Conservation (phyloP, 2,329 filamentous ascomycete genomes). For the Aspergillus sp. region DNA sequence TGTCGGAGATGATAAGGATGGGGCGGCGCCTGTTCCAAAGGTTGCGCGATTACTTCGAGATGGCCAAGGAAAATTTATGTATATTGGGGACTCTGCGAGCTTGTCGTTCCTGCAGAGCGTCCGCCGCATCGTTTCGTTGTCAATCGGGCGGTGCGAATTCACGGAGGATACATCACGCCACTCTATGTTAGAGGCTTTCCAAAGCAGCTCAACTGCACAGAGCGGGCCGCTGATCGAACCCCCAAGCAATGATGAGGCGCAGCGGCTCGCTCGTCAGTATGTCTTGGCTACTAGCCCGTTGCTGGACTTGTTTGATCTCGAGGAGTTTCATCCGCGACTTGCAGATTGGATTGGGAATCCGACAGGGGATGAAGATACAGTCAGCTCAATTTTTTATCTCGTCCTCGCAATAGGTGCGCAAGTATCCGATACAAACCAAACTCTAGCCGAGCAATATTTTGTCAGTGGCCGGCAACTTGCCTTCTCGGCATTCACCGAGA, state of each 20-base stretch:
- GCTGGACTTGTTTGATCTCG: constrained; percentile 50
- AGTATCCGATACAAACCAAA: constrained; percentile 39
- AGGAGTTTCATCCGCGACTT: constrained; percentile 43
- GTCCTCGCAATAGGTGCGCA: constrained; percentile 53
- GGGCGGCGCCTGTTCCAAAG: constrained; percentile 36
- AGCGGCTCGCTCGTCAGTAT: constrained; percentile 44
- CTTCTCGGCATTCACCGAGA: constrained; percentile 48
- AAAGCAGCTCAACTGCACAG: constrained; percentile 29
- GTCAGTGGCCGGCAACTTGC: constrained; percentile 46
- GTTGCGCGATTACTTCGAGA: constrained; percentile 51
- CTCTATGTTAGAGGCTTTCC: constrained; percentile 45
- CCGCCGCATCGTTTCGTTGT: constrained; percentile 49
- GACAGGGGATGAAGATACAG: constrained; percentile 40
- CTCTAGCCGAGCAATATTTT: constrained; percentile 49
- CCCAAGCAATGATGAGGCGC: constrained; percentile 41
- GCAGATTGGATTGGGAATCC: constrained; percentile 39
- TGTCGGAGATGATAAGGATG: constrained; percentile 32
- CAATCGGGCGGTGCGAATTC: constrained; percentile 44
- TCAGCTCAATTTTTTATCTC: constrained; percentile 51
- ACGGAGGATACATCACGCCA: constrained; percentile 43
- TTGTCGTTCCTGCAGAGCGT: constrained; percentile 55
- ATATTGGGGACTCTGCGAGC: constrained; percentile 55
- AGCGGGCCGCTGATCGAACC: constrained; percentile 28
- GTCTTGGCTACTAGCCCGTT: constrained; percentile 49
- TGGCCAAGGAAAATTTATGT: constrained; percentile 55